These are phyloP conservation scores for Schizosaccharomyces versatilis DNA, from an alignment of 1,139 yeast species.

Conservation along the genomic window DNA sequence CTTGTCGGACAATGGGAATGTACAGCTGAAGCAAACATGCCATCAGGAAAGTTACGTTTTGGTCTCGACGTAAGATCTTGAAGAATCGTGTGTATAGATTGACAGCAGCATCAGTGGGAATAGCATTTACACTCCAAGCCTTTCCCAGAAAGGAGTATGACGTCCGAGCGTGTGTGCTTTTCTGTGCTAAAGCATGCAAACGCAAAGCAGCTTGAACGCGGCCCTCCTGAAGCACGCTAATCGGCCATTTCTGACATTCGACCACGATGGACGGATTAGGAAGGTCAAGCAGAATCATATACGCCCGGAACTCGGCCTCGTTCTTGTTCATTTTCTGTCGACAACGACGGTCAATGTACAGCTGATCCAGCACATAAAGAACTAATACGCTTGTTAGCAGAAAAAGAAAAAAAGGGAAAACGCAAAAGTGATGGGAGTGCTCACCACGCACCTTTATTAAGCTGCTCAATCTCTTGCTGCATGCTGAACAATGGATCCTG, in stretches of 20 bases:
- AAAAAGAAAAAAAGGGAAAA: no score
- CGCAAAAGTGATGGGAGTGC: no score
- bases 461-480: conserved; percentile 87
- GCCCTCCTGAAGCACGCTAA: conserved; percentile 29
- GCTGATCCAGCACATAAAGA: conserved; percentile 66
- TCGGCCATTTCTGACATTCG: conserved; percentile 49
- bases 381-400: conserved; percentile 21
- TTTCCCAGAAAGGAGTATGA: conserved; percentile 22
- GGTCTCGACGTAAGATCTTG: conserved; percentile 19
- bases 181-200: conserved; percentile 42
- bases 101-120: conserved; percentile 39
- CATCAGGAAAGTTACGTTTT: conserved; percentile 40
- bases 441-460: conserved; percentile 32
- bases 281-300: conserved; percentile 56
- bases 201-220: conserved; percentile 52
- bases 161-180: conserved; percentile 29
- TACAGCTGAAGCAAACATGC: conserved; percentile 63
- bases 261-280: conserved; percentile 72
- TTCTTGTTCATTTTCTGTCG: conserved; percentile 50
- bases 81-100: conserved; percentile 50
- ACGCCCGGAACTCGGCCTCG: conserved; percentile 87
- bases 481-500: conserved; percentile 58
- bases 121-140: conserved; percentile 22
- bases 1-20: conserved; percentile 55
- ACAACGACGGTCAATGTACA: conserved; percentile 58